Percentiles rank a stretch among this genome's conserved stretches.
Evolutionary conservation across 805 yeast genomes (phyloP).

Genomic region (Jamesozyma gamospora): DNA sequence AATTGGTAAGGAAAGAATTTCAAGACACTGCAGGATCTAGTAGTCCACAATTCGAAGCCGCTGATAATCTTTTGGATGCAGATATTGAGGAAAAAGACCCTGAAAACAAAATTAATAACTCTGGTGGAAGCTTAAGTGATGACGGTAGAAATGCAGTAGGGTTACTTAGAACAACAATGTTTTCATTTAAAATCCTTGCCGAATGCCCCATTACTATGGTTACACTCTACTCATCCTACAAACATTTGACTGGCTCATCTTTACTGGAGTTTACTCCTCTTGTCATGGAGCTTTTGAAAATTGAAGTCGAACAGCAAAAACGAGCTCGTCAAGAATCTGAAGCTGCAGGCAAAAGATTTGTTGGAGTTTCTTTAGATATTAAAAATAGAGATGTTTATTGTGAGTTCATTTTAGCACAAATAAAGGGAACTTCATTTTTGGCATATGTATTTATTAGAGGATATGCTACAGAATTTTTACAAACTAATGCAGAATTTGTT

Average conservation of each 20-base stretch:
- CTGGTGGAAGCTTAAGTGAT: neutral
- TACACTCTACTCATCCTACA: slow-evolving; percentile 78
- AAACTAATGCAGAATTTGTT: slow-evolving; percentile 47
- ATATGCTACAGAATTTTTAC: slow-evolving; percentile 55
- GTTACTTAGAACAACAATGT: slow-evolving; percentile 54
- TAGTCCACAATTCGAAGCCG: slow-evolving; percentile 1
- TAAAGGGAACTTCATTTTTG: slow-evolving; percentile 88
- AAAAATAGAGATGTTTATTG: slow-evolving; percentile 70
- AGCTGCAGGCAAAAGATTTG: slow-evolving; percentile 46
- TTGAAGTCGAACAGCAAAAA: slow-evolving; percentile 77
- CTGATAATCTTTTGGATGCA: slow-evolving; percentile 4
- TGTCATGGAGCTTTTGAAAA: slow-evolving; percentile 58
- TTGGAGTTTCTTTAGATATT: slow-evolving; percentile 66
- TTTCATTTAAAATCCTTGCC: slow-evolving; percentile 81
- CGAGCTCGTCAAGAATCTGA: slow-evolving; percentile 51
- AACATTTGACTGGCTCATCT: slow-evolving; percentile 58
- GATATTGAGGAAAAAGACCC: slow-evolving; percentile 4
- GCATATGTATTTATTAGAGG: slow-evolving; percentile 88
- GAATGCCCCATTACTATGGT: slow-evolving; percentile 98
- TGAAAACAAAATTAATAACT: neutral
- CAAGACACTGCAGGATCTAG: slow-evolving; percentile 21
- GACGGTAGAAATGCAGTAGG: slow-evolving; percentile 21
- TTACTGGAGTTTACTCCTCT: slow-evolving; percentile 73
- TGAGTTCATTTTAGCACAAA: slow-evolving; percentile 86
- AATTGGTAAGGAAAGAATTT: slow-evolving; percentile 63